Percentiles rank a stretch among this genome's conserved stretches.
Evolutionary conservation across 1,284 basidiomycete genomes (phyloP).

Genomic region (Ceratobasidium sp.): DNA sequence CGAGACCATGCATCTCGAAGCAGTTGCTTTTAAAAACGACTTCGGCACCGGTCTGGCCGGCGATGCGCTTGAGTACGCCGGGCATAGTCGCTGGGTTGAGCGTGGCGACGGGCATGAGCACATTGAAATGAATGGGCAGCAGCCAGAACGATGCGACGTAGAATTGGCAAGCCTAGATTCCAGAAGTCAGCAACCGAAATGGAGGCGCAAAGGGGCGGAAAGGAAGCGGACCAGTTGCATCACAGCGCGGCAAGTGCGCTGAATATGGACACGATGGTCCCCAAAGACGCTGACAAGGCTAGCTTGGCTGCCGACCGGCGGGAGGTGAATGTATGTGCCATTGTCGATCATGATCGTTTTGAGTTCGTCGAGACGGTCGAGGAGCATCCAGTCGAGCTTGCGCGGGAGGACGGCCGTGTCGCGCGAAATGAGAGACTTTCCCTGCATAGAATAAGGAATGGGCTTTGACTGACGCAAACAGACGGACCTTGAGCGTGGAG

Average conservation of each 20-base stretch:
- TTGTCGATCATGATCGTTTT: constrained; percentile 95
- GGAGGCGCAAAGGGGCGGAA: background rate
- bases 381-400: constrained; percentile 98
- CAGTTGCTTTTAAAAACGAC: constrained; percentile 97
- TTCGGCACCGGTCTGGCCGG: constrained; percentile 82
- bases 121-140: constrained; percentile 91
- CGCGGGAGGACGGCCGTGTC: constrained; percentile 94
- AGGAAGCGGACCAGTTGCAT: constrained; percentile 84
- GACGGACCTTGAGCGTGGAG: constrained; percentile 80
- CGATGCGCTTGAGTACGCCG: constrained; percentile 85
- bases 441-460: constrained; percentile 57
- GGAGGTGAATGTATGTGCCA: constrained; percentile 94
- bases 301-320: constrained; percentile 87
- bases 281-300: constrained; percentile 95
- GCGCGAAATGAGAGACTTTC: constrained; percentile 88
- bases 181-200: constrained; percentile 38
- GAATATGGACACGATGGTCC: constrained; percentile 93
- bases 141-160: constrained; percentile 98
- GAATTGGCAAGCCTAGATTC: constrained; percentile 84
- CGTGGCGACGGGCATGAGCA: constrained; percentile 81
- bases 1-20: constrained; percentile 97
- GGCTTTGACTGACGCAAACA: background rate
- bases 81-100: constrained; percentile 87
- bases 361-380: constrained; percentile 89
- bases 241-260: constrained; percentile 91